Conservation (phyloP, 495 filamentous ascomycete species). For the Paragyromitra xinjiangensis region DNA sequence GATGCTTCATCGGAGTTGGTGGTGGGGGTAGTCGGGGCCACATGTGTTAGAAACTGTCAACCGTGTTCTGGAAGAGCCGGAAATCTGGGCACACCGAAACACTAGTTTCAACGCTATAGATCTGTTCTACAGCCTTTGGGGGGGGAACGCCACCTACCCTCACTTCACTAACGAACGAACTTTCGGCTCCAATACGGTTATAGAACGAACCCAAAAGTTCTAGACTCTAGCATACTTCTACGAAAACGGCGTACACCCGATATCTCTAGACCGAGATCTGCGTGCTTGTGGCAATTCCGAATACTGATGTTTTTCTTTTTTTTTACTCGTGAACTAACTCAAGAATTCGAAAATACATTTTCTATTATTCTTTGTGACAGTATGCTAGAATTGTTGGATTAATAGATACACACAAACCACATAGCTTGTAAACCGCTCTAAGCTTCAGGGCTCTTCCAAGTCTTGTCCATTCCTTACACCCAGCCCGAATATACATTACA, state of each 20-base stretch:
- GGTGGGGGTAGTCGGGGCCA: background rate
- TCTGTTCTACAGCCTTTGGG: background rate
- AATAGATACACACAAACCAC: background rate
- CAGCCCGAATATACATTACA: constrained; percentile 16
- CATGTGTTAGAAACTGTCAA: background rate
- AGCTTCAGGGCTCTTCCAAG: background rate
- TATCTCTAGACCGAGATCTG: background rate
- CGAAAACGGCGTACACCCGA: background rate
- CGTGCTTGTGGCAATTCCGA: background rate
- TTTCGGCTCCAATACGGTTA: background rate
- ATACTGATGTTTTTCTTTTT: background rate
- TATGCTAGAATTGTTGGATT: background rate
- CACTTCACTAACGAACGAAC: background rate
- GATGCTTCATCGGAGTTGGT: background rate
- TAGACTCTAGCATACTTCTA: background rate
- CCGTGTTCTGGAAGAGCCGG: constrained; percentile 9
- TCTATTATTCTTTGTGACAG: background rate
- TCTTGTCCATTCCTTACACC: background rate
- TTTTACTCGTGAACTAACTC: background rate
- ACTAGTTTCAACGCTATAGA: background rate
- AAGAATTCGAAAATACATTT: background rate
- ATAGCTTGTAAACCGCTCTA: background rate
- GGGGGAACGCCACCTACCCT: background rate
- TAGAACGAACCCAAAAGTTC: background rate
- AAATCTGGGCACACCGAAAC: background rate